These are phyloP conservation scores for Aspergillus sp. DNA, from an alignment of 2,329 filamentous ascomycete species.

Conservation along the genomic window DNA sequence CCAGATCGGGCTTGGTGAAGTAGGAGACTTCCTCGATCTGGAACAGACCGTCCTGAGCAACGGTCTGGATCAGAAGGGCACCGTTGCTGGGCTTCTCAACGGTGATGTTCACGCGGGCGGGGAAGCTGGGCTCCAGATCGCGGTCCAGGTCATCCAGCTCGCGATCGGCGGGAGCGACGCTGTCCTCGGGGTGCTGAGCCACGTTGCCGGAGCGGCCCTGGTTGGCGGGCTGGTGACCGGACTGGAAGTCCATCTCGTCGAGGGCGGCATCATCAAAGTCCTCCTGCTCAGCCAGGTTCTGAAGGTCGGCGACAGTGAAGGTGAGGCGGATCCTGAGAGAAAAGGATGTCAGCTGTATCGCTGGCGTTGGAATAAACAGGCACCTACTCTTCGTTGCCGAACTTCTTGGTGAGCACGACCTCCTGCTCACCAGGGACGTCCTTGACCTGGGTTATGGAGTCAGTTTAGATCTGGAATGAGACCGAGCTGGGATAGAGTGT, in stretches of 20 bases:
- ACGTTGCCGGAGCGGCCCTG: slow-evolving; percentile 52
- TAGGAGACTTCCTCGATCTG: slow-evolving; percentile 88
- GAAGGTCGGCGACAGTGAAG: slow-evolving; percentile 81
- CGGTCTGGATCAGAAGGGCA: slow-evolving; percentile 80
- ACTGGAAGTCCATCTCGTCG: slow-evolving; percentile 56
- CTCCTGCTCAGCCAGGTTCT: slow-evolving; percentile 60
- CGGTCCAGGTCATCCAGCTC: slow-evolving; percentile 57
- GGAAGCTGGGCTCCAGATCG: slow-evolving; percentile 59
- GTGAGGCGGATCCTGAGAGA: slow-evolving; percentile 67
- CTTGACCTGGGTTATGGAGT: slow-evolving; percentile 48
- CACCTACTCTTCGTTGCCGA: slow-evolving; percentile 81
- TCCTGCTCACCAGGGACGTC: slow-evolving; percentile 85
- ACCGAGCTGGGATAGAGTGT: background rate
- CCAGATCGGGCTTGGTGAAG: slow-evolving; percentile 74
- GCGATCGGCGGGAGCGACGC: slow-evolving; percentile 55
- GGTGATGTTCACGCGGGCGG: slow-evolving; percentile 78
- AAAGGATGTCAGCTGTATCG: no score
- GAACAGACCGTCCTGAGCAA: slow-evolving; percentile 81
- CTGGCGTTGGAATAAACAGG: background rate
- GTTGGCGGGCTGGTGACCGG: slow-evolving; percentile 53
- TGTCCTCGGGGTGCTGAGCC: slow-evolving; percentile 52
- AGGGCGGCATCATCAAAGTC: slow-evolving; percentile 57
- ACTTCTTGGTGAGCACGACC: slow-evolving; percentile 76
- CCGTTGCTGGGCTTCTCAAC: slow-evolving; percentile 85
- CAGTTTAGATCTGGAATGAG: background rate